Base-by-base conservation (phyloP, 2,329 filamentous ascomycete species). In the Pyricularia pennisetigena region DNA sequence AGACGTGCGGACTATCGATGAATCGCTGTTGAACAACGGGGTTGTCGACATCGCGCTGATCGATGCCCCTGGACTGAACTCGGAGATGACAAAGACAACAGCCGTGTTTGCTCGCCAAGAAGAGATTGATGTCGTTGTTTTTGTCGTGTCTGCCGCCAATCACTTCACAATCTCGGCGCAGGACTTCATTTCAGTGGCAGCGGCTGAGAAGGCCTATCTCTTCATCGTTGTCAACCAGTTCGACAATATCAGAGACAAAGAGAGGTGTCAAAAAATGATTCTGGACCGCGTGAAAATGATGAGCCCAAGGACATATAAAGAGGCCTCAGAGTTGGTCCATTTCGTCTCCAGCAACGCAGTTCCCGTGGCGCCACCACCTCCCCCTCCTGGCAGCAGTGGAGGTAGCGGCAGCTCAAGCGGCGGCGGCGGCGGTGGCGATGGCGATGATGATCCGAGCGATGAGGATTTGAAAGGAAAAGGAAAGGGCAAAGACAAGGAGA, bases 141-240 rank as follows among this genome's bases (percentile, higher is more conserved):
- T 99, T 74, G 95, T 99, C 41, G 95, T 99, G 5, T 97, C 94
- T 12, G 95, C 95, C 2, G 93, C 94, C 29, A 99, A 99, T 72
- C 95, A 99, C 79, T 98, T 99, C 76, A 99, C 95, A 0, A 88
- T 97, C 68, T 97, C 95, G 0, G 94, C 95, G n/a, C 96, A 92
- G 79, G 95, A 99, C 74, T 99, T 99, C 75, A 97, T 99, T 70
- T 91, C 92, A 83, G 94, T 94, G 66, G 95, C 95, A 1, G 95
- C 95, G 0, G 88, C 94, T 59, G 95, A 99, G 76, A 99, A 99
- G 79, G 94, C 95, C 0, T 99, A 99, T 76, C 94, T 99, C 71
- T 99, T 99, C 78, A 97, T 99, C 78, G 95, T 99, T 16, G 95
- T 99, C 72, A 99, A 99, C 76, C 94, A 94, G 23, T 99, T 93